Evolutionary conservation across 495 filamentous ascomycete species (phyloP), one percentile per base, ranked within the genome.

Genomic region (Rhypophila decipiens): DNA sequence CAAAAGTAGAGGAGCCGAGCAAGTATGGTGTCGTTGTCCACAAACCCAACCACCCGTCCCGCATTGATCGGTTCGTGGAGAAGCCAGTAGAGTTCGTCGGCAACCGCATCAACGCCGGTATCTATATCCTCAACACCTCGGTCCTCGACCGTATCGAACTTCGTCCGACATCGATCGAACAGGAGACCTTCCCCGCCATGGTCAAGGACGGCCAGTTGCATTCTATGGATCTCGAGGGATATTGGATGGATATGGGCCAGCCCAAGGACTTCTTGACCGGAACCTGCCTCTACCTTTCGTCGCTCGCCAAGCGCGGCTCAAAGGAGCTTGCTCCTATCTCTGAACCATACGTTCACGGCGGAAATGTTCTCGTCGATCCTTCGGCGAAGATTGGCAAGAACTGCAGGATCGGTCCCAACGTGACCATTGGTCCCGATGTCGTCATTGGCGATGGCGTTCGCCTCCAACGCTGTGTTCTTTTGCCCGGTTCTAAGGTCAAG

Each of bases 171-270:
- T 95, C 89, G n/a, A 99, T 99, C 67, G 93, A 99, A 70, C 93
- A 97, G 71, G 93, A 99, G 72, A 99, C 89, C 21, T 99, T 99
- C 86, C 93, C 93, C 35, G 85, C 88, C 50, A 94, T 99, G 59
- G 85, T 83, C 67, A 82, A 77, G 58, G 94, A 96, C 62, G 87
- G 89, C 44, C 82, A 95, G 68, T 72, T 99, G 39, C 93, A 99
- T 78, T 96, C 90, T 2, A 96, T 95, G 65, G 93, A 99, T 66
- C 78, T 99, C 31, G 94, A 99, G 54, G 90, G 93, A 53, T 99
- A 95, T 77, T 99, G 93, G 93, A 99, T 99, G 93, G 93, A 99
- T 59, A 90, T 99, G 48, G 93, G 93, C 57, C 93, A 99, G 67
- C 93, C 93, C 44, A 99, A 99, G 72, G 93, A 99, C 65, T 99